Evolutionary conservation across 2,329 filamentous ascomycete genomes (phyloP), one percentile per base, ranked within the genome.

Genomic region (Fusarium sp.): DNA sequence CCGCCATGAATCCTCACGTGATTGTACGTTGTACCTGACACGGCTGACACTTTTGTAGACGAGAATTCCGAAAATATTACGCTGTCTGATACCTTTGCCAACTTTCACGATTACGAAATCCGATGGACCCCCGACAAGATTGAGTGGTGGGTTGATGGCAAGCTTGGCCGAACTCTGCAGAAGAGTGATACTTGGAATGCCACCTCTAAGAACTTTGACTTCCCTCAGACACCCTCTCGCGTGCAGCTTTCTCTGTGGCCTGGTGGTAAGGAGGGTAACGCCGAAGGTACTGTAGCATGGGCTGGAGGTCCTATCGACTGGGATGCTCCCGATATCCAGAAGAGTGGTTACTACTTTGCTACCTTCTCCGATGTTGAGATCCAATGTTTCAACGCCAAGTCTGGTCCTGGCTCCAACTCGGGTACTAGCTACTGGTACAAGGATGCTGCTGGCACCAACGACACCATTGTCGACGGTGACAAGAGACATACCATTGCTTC

Each of bases 171-270:
- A 69, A 92, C 89, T 30, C 87, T 94, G 81, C 87, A 95, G 81
- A 91, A 92, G 80, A 86, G 88, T 21, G 90, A 94, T 42, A 98
- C 96, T 18, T 98, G 92, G 91, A 98, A 99, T 85, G 84, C 86
- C 18, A 97, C 94, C 11, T 85, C 90, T 65, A 92, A 95, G 83
- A 91, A 91, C 82, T 99, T 92, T 88, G 87, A 93, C 78, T 99
- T 89, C 86, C 96, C 96, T 11, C 96, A 98, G 85, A 97, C 95
- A 0, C 96, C 96, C 8, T 85, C 95, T 21, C 94, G 96, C 76
- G 89, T 99, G 59, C 94, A 98, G 86, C 88, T 99, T 57, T 98
- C 96, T 21, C 91, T 99, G 79, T 99, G 96, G 96, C 96, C 96
- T 44, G 96, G 94, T 79, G 96, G 96, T 80, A 89, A 93, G 52